phyloP scores from a whole-genome alignment of 2,329 filamentous ascomycete genomes.

The Ophiocordyceps camponoti-leonardi region DNA sequence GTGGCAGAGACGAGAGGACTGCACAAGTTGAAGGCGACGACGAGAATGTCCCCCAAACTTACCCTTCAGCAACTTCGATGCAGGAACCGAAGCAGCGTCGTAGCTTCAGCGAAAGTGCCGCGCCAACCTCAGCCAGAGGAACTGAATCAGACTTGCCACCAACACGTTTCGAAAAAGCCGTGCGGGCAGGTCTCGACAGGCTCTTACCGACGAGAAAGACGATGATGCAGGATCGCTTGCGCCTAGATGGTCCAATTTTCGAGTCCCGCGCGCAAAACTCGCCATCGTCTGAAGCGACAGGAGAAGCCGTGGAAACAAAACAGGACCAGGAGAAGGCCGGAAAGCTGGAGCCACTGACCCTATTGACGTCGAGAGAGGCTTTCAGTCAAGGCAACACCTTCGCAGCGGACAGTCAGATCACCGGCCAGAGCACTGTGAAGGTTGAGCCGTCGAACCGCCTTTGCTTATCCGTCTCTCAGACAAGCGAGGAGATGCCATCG shows the following conservation, averaged over 20 bases:
- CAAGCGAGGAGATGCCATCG: not conserved
- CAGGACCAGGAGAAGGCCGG: not conserved
- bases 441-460: not conserved
- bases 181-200: constrained; percentile 6
- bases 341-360: not conserved
- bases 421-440: not conserved
- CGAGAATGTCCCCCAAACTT: too few species aligned
- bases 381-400: too few species aligned
- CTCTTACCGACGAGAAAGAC: constrained; percentile 3
- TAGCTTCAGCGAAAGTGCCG: not conserved
- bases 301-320: not conserved
- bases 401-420: too few species aligned
- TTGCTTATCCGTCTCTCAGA: not conserved
- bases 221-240: not conserved
- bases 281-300: not conserved
- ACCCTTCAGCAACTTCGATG: not conserved
- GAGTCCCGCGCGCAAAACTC: not conserved
- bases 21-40: too few species aligned
- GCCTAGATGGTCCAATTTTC: too few species aligned
- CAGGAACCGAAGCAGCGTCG: not conserved
- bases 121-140: not conserved
- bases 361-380: too few species aligned
- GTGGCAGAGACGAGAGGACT: constrained; percentile 11
- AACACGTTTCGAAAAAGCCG: constrained; percentile 11
- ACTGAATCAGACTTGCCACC: constrained; percentile 10